Evolutionary conservation across 768 basidiomycete species (phyloP), one percentile per base, ranked within the genome.

Genomic region (Melanogaster broomeanus): DNA sequence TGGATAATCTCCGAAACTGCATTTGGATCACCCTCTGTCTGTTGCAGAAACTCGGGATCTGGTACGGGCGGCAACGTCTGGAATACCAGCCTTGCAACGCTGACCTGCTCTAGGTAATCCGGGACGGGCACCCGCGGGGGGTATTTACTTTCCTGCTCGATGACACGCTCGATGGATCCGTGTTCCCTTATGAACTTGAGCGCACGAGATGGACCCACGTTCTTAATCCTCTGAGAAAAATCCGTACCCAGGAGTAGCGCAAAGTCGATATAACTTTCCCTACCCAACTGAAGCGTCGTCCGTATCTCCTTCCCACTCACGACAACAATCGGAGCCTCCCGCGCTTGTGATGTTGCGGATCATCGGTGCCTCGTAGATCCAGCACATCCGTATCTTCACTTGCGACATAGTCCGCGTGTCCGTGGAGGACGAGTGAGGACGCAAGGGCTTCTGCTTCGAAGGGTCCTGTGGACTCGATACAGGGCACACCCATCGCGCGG

Each of bases 331-430:
- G 91, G 85, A 1, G 72, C 74, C 24, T 73, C 68, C 3, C 78
- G 76, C 40, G 71, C n/a, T 79, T 13, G 90, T 85, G 39, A 94
- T 71, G 63, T 90, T 89, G 30, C 90, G 87, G 16, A 97, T 62
- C 41, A 97, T 74, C 0, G 93, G 90, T 0, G 85, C 92, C 58
- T 83, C 89, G 67, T 92, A 93, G 2, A 89, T 74, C n/a, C 35
- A 93, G 73, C 13, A 93, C 90, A 60, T 93, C 91, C 21, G 90
- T 90, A 66, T 97, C 94, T 71, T 97, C 94, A 57, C 89, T 95
- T 4, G 82, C 90, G 18, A 96, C 94, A 62, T 82, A 93, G 69
- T 97, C 93, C 0, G 90, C 93, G 40, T 77, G 62, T 3, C 94
- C 93, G 25, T 80, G 72, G 15, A 84, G 60, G 11, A 90, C 92